These are phyloP conservation scores for Salmacisia buchloeana DNA, from an alignment of 1,284 basidiomycete genomes.

Conservation along the genomic window DNA sequence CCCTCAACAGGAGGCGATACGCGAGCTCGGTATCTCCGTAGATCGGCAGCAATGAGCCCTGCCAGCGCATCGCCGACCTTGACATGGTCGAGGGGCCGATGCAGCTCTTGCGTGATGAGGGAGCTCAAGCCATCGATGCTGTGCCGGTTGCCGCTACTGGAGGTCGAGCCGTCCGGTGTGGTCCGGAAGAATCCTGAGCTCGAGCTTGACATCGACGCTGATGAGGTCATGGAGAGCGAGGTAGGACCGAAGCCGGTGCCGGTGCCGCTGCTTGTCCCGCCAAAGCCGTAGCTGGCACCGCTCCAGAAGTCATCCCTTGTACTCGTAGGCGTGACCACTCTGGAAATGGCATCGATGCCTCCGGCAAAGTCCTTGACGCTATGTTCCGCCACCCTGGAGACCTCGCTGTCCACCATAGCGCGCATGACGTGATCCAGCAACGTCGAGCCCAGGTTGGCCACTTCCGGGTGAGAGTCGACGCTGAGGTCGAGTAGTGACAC, in stretches of 20 bases:
- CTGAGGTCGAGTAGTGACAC: conserved; percentile 83
- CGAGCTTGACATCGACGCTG: not conserved
- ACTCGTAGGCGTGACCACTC: conserved; percentile 40
- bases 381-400: conserved; percentile 53
- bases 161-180: not conserved
- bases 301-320: conserved; percentile 15
- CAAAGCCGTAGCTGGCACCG: not conserved
- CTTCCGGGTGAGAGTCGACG: conserved; percentile 86
- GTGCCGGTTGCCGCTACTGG: not conserved
- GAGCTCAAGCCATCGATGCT: not conserved
- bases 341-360: conserved; percentile 52
- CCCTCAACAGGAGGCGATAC: not conserved
- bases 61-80: conserved; percentile 39
- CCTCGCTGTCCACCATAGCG: conserved; percentile 78
- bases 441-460: conserved; percentile 80
- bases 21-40: not conserved
- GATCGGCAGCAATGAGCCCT: conserved; percentile 39
- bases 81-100: conserved; percentile 17
- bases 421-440: conserved; percentile 89
- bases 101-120: not conserved
- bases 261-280: not conserved
- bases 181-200: conserved; percentile 2
- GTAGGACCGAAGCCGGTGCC: not conserved
- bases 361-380: conserved; percentile 10
- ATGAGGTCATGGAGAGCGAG: not conserved